phyloP scores from a whole-genome alignment of 139 green algal genomes.

The Chlorella sp. region DNA sequence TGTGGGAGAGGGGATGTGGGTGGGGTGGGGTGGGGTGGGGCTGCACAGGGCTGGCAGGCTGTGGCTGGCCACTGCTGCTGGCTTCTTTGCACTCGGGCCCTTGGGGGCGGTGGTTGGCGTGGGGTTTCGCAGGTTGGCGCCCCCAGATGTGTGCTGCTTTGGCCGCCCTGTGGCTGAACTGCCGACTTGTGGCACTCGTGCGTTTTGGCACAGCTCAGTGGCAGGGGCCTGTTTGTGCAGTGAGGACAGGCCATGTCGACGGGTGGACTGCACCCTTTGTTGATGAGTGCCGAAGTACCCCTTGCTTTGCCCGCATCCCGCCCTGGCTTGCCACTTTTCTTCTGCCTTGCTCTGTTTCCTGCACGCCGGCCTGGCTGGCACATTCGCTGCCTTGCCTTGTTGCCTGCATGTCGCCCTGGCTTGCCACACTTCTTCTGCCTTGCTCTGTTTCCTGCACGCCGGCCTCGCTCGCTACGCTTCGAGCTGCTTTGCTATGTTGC shows the following conservation, averaged over 20 bases:
- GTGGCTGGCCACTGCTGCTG: background rate
- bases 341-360: background rate
- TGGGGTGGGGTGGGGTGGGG: background rate
- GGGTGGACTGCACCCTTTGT: background rate
- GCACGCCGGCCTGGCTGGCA: background rate
- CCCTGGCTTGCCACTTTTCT: background rate
- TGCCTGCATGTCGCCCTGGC: background rate
- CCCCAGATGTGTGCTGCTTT: no score
- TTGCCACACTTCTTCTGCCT: no score
- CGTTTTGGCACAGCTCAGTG: no score
- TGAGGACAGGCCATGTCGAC: background rate
- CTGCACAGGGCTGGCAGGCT: background rate
- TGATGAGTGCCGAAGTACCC: conserved; percentile 6
- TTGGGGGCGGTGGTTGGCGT: no score
- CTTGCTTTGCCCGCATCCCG: background rate
- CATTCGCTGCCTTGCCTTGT: background rate
- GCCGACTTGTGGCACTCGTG: background rate
- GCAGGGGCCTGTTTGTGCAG: background rate
- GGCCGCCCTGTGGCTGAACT: background rate
- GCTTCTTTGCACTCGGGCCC: no score
- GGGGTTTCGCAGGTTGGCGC: no score
- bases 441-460: background rate
- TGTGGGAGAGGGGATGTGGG: background rate
- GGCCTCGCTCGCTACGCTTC: background rate
- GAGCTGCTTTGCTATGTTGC: background rate